A percentile compares a stretch with the other conserved stretches of the same genome.
These are phyloP conservation scores for Mercurialis annua DNA, from an alignment of 345 rosid genomes.

Conservation along the genomic window DNA sequence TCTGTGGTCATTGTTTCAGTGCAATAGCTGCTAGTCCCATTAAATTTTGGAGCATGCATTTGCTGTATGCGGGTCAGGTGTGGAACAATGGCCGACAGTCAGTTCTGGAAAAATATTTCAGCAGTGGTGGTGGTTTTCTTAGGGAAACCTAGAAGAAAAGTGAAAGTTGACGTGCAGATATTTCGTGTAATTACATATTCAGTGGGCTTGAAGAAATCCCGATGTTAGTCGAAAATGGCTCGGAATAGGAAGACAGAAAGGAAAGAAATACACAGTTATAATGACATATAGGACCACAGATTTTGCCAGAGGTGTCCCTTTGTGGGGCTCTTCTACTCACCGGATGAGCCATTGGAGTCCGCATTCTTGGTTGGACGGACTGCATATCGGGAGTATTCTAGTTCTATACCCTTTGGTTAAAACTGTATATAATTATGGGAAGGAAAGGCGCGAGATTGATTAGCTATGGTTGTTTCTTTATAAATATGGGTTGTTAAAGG, in stretches of 20 bases:
- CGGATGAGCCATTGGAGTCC: slow-evolving; percentile 22
- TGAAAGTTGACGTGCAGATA: slow-evolving; percentile 25
- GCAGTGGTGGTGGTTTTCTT: slow-evolving; percentile 27
- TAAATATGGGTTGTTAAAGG: slow-evolving; percentile 7
- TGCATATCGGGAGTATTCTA: slow-evolving; percentile 19
- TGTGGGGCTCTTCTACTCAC: slow-evolving; percentile 25
- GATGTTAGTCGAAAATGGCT: slow-evolving; percentile 23
- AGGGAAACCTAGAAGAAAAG: slow-evolving; percentile 24
- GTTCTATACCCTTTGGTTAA: slow-evolving; percentile 26
- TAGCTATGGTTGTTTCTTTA: slow-evolving; percentile 12
- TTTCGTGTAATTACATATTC: slow-evolving; percentile 36
- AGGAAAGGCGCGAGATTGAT: slow-evolving; percentile 15
- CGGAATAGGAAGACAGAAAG: slow-evolving; percentile 17
- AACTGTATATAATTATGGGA: slow-evolving; percentile 39
- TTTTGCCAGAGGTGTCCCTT: slow-evolving; percentile 22
- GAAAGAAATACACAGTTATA: slow-evolving; percentile 5
- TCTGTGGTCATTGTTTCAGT: slow-evolving; percentile 26
- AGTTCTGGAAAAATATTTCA: slow-evolving; percentile 30
- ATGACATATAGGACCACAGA: slow-evolving; percentile 25
- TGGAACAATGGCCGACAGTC: too few relatives aligned
- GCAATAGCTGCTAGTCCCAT: slow-evolving; percentile 27
- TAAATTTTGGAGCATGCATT: slow-evolving; percentile 39
- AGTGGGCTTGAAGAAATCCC: slow-evolving; percentile 32
- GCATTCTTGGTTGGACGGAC: slow-evolving; percentile 32
- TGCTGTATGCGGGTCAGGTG: slow-evolving; percentile 32